A percentile compares a stretch with the other conserved stretches of the same genome.
These are phyloP conservation scores for Penicillium sp. DNA, from an alignment of 2,329 filamentous ascomycete genomes.

Conservation along the genomic window DNA sequence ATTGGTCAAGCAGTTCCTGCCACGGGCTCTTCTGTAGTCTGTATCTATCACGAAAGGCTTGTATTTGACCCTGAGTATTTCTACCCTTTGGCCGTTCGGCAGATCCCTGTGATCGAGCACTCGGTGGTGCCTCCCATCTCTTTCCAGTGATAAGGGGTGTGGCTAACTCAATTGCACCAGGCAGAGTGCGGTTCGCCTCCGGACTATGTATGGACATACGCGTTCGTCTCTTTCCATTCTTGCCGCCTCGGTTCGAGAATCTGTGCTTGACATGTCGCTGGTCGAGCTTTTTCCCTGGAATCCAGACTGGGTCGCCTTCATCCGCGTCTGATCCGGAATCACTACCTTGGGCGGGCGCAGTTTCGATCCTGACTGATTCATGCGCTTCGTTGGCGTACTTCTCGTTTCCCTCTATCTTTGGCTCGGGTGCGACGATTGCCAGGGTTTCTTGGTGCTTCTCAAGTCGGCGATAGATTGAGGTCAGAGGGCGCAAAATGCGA, in stretches of 20 bases:
- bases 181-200: constrained; percentile 38
- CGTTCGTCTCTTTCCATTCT: constrained; percentile 27
- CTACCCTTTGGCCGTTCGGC: constrained; percentile 6
- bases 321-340: constrained; percentile 40
- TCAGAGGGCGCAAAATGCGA: constrained; percentile 48
- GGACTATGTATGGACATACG: constrained; percentile 42
- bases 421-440: constrained; percentile 30
- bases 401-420: constrained; percentile 21
- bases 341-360: constrained; percentile 4
- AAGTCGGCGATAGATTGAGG: constrained; percentile 44
- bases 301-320: constrained; percentile 45
- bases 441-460: constrained; percentile 45
- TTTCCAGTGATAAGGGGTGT: constrained; percentile 48
- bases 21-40: constrained; percentile 37
- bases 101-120: constrained; percentile 26
- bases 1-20: constrained; percentile 39
- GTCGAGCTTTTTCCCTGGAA: constrained; percentile 37
- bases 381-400: constrained; percentile 1
- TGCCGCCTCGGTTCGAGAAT: constrained; percentile 38
- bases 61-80: constrained; percentile 19
- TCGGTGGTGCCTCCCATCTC: constrained; percentile 25
- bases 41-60: constrained; percentile 32
- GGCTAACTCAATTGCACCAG: constrained; percentile 47
- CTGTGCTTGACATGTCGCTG: constrained; percentile 42
- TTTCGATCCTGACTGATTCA: constrained; percentile 7